Base-by-base conservation (phyloP, 2,329 filamentous ascomycete genomes). In the Pezicula rhizophila region DNA sequence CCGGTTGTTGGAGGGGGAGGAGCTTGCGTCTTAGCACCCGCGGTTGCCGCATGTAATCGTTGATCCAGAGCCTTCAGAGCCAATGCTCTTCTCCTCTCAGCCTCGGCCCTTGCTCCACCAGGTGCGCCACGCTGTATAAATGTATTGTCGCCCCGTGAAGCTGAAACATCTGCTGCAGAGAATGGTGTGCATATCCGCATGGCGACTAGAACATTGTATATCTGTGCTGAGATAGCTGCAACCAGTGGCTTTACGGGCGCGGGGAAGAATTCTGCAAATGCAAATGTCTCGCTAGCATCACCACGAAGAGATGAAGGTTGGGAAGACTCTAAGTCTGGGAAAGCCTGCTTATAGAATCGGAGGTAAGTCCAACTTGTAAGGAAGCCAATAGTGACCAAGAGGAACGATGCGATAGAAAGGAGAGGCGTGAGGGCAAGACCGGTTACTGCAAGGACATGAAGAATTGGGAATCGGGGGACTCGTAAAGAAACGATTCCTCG, bases 241-340 rank as follows among this genome's bases (percentile, higher is more conserved):
- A 97, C 77, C 12, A 88, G 73, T 0, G 89, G 87, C 65, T 96
- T 92, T 38, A 87, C 72, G 3, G 85, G 81, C 43, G 86, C 87
- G 0, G 93, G 93, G 71, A 97, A 97, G 74, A 99, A 96, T 61
- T 93, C 89, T 56, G 90, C 85, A 66, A 99, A 95, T 7, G 91
- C 87, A 65, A 99, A 99, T 0, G 91, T 96, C 68, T 99, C 93
- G 67, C 88, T 95, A 33, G 93, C 89, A 66, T 99, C 93, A 54
- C 93, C 93, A 55, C 85, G 87, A 58, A 95, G 80, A 8, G 78
- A 73, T 5, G 75, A 64, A 2, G 77, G 68, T 60, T 85, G 81
- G 8, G 77, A 76, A 11, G 77, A 71, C 59, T 85, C 82, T 53
- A 86, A 78, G 59, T 86, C 82, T 48, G 82, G 81, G 61, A 85